Conservation (phyloP, 352 stramenopile species). For the Phytophthora cryptogea region DNA sequence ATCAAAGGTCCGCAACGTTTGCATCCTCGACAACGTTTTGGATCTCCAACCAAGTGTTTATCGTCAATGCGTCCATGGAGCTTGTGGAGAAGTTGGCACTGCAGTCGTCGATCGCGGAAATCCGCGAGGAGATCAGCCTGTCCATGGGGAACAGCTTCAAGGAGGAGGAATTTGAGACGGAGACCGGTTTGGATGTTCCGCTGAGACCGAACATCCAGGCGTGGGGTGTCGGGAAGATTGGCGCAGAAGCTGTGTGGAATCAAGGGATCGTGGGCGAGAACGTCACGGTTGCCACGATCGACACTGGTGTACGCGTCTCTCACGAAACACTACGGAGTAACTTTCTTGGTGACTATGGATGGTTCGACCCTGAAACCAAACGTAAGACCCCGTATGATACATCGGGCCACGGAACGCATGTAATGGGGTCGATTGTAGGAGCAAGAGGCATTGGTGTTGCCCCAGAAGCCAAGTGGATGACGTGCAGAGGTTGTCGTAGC, state of each 20-base stretch:
- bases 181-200: constrained; percentile 4
- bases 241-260: constrained; percentile 41
- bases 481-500: constrained; percentile 30
- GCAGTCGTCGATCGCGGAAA: constrained; percentile 33
- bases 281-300: constrained; percentile 44
- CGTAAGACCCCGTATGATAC: constrained; percentile 19
- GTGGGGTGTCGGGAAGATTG: constrained; percentile 45
- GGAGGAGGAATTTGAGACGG: constrained; percentile 12
- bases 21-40: constrained; percentile 31
- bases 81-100: constrained; percentile 28
- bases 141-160: constrained; percentile 28
- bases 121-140: constrained; percentile 34
- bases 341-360: constrained; percentile 33
- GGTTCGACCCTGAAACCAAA: constrained; percentile 44
- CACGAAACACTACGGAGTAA: constrained; percentile 35
- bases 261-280: constrained; percentile 29
- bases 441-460: constrained; percentile 32
- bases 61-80: constrained; percentile 31
- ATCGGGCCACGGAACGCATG: constrained; percentile 38
- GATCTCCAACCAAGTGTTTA: constrained; percentile 46
- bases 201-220: constrained; percentile 10
- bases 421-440: constrained; percentile 27
- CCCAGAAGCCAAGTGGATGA: constrained; percentile 33
- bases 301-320: constrained; percentile 42
- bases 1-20: constrained; percentile 15